Conservation (phyloP, 78 protist genomes). For the Protostelium mycophagum region DNA sequence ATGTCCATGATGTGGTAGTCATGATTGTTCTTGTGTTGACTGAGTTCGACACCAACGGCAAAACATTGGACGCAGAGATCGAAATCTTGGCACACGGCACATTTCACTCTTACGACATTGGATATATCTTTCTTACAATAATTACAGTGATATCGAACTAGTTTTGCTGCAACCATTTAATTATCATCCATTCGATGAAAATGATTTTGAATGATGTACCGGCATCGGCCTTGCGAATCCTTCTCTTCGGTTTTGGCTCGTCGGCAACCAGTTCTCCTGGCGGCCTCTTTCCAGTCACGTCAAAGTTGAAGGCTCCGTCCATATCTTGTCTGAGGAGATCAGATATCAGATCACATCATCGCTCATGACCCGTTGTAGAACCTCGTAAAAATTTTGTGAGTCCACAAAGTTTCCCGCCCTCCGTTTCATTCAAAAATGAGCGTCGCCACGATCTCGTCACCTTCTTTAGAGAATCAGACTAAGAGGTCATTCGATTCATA, state of each 20-base stretch:
- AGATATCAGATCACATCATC: too few species aligned
- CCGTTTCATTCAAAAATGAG: too few species aligned
- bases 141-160: conserved; percentile 43
- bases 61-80: conserved; percentile 60
- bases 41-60: conserved; percentile 60
- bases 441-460: too few species aligned
- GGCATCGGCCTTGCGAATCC: background rate
- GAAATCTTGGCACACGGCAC: conserved; percentile 50
- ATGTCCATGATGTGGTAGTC: conserved; percentile 39
- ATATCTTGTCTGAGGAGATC: too few species aligned
- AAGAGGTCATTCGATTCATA: too few species aligned
- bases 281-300: background rate
- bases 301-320: background rate
- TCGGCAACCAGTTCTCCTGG: background rate
- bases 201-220: background rate
- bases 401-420: too few species aligned
- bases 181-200: background rate
- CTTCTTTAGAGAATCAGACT: too few species aligned
- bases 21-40: conserved; percentile 47
- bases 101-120: conserved; percentile 27
- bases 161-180: background rate
- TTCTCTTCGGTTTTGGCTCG: background rate
- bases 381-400: too few species aligned
- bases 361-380: too few species aligned
- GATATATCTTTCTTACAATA: conserved; percentile 49